These are phyloP conservation scores for Akanthomyces dipterigenus DNA, from an alignment of 2,329 filamentous ascomycete genomes.

Conservation along the genomic window DNA sequence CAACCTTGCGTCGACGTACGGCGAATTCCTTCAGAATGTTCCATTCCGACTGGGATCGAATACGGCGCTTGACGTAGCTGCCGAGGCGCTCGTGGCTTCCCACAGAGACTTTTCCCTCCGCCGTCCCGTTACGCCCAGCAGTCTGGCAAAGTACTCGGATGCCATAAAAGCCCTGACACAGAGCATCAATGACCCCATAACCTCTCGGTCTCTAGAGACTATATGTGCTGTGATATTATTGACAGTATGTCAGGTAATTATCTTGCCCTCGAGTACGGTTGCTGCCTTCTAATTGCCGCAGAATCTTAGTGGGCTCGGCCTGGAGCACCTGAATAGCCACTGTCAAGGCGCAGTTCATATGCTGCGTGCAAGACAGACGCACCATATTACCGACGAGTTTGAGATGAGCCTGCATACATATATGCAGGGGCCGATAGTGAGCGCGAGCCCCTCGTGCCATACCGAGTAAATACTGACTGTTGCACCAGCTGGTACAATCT, in stretches of 20 bases:
- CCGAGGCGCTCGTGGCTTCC: background rate
- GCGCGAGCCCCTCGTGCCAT: background rate
- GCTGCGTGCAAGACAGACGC: background rate
- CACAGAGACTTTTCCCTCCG: constrained; percentile 3
- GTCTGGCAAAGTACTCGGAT: constrained; percentile 1
- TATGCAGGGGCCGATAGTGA: constrained; percentile 1
- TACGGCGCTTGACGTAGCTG: constrained; percentile 4
- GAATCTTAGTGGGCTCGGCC: constrained; percentile 5
- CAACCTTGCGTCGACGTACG: constrained; percentile 7
- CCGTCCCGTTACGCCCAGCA: background rate
- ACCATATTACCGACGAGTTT: background rate
- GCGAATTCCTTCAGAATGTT: background rate
- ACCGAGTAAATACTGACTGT: background rate
- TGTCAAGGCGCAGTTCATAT: constrained; percentile 7
- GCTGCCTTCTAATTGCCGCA: background rate
- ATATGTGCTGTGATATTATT: constrained; percentile 4
- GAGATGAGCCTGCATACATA: background rate
- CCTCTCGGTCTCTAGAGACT: background rate
- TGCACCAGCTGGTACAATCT: background rate
- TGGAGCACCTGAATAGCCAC: constrained; percentile 8
- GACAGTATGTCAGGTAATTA: constrained; percentile 6
- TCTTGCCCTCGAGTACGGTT: background rate
- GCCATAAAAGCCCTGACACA: background rate
- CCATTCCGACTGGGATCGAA: background rate
- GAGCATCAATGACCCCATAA: background rate